A percentile compares a stretch with the other conserved stretches of the same genome.
Evolutionary conservation across 164 flowering plant species (phyloP).

Genomic region (Vitis vinifera): DNA sequence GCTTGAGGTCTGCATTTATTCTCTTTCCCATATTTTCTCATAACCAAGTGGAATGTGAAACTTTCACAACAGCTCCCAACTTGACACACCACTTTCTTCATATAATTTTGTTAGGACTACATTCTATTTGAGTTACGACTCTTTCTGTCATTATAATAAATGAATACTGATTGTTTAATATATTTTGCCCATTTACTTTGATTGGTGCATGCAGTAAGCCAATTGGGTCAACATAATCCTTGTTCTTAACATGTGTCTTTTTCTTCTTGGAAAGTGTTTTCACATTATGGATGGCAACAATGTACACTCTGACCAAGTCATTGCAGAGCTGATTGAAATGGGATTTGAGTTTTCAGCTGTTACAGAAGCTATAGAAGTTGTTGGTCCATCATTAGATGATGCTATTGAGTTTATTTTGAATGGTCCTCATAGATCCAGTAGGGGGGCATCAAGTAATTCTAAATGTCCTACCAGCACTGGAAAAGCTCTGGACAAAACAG

Average conservation of each 20-base stretch:
- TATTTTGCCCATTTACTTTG: too few relatives aligned
- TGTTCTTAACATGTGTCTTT: too few relatives aligned
- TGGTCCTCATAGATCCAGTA: conserved; percentile 16
- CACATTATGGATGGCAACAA: conserved; percentile 30
- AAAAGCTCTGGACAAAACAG: conserved; percentile 32
- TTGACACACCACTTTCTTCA: background rate
- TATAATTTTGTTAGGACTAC: background rate
- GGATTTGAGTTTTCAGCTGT: conserved; percentile 55
- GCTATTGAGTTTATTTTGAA: conserved; percentile 57
- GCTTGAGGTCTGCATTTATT: too few relatives aligned
- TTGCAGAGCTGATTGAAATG: conserved; percentile 59
- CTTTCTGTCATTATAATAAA: background rate
- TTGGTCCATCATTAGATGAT: conserved; percentile 54
- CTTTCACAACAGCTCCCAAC: too few relatives aligned
- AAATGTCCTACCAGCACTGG: conserved; percentile 15
- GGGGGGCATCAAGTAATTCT: conserved; percentile 17
- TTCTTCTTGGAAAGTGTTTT: background rate
- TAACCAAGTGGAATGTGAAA: too few relatives aligned
- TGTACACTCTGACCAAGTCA: conserved; percentile 35
- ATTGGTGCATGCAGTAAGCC: background rate
- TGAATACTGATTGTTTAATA: background rate
- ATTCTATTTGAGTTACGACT: background rate
- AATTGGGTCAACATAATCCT: too few relatives aligned
- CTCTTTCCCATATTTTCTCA: too few relatives aligned
- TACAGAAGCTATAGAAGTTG: conserved; percentile 54